Base-by-base conservation (phyloP, 2,329 filamentous ascomycete genomes). In the Colletotrichum lindemuthianum region DNA sequence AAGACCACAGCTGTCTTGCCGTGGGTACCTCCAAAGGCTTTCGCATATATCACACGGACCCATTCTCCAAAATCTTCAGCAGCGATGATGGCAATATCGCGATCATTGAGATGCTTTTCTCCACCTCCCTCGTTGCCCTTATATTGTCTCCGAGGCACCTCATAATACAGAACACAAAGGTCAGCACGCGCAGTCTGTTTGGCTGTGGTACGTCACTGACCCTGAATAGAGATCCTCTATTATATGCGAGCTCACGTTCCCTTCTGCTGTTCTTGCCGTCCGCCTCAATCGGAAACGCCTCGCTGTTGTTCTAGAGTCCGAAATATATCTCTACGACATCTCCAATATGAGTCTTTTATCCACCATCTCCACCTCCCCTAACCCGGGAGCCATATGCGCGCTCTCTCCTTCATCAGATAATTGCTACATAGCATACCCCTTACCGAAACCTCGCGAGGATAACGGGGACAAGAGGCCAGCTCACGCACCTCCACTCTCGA, bases 261-360 rank as follows among this genome's bases (percentile, higher is more conserved):
- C 95, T 11, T 97, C 94, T n/a, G 93, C 94, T 53, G 93, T 99
- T 10, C 87, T 98, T 44, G 94, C 95, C 16, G 93, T 99, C 64
- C 92, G 94, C 69, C 83, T 99, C 72, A 99, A 99, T 77, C 88
- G 96, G 70, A 98, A 97, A 78, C 90, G 96, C 41, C 86, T 99
- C 33, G 93, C 96, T 11, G 94, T 99, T 37, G 90, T 98, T 12
- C 85, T 98, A 60, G 96, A 99, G 76, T 93, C 97, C 72, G 92
- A 97, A 75, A 97, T 98, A 67, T 99, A 98, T 79, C 86, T 99
- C 52, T 99, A 99, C 81, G 96, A 99, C 77, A 98, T 99, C 69
- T 93, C 94, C 78, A 98, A 97, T 75, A 98, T 99, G 95, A 95
- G 92, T 72, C 87, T 98, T 63, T 84, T 98, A 44, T 91, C 93